phyloP scores from a whole-genome alignment of 139 green algal species.

The Chlamydomonas schloesseri region DNA sequence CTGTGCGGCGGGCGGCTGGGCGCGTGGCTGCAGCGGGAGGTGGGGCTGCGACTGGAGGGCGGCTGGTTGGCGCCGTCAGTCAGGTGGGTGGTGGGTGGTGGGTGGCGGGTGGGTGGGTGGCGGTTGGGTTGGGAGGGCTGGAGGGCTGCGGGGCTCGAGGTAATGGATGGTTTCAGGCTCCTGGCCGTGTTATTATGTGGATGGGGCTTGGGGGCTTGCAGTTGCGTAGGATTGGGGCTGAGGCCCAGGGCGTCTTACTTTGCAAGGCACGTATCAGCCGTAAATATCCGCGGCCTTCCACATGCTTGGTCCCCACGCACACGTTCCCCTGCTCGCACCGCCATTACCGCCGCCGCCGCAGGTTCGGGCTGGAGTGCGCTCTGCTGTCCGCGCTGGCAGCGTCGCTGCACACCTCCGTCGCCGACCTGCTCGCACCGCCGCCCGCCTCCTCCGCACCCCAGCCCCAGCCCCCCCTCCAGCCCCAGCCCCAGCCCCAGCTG shows the following conservation, averaged over 20 bases:
- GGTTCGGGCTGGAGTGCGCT: conserved; percentile 82
- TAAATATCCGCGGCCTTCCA: too few species aligned
- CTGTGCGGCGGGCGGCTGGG: conserved; percentile 63
- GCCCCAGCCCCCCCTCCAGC: background rate
- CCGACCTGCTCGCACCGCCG: conserved; percentile 25
- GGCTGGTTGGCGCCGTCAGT: conserved; percentile 68
- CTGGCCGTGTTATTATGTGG: too few species aligned
- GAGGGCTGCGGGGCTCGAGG: too few species aligned
- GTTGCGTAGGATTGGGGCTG: too few species aligned
- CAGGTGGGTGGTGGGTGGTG: conserved; percentile 36
- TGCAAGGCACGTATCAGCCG: too few species aligned
- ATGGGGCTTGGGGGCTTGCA: too few species aligned
- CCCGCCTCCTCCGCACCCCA: background rate
- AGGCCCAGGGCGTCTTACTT: too few species aligned
- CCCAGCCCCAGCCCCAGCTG: background rate
- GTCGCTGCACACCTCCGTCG: conserved; percentile 29
- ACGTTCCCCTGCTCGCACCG: background rate
- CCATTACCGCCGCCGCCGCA: background rate
- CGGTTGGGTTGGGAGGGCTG: background rate
- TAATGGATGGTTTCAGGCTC: too few species aligned
- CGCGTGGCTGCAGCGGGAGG: conserved; percentile 66
- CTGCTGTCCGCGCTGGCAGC: conserved; percentile 76
- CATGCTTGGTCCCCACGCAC: too few species aligned
- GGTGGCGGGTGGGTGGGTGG: background rate
- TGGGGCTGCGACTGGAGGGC: conserved; percentile 53